A percentile compares a stretch with the other conserved stretches of the same genome.
Evolutionary conservation across 495 filamentous ascomycete genomes (phyloP).

Genomic region (Xylaria nigripes): DNA sequence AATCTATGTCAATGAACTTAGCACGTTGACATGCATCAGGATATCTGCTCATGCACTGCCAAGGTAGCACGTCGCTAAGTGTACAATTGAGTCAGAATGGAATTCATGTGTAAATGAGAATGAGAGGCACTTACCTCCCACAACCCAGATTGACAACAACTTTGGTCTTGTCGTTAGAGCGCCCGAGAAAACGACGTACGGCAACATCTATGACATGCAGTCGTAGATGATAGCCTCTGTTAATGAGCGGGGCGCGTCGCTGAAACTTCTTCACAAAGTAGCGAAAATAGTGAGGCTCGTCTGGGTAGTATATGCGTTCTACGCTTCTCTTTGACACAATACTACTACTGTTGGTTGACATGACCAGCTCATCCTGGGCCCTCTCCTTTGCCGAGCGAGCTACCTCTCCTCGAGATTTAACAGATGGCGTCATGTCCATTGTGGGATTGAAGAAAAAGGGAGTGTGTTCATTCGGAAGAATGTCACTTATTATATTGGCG

Average conservation of each 20-base stretch:
- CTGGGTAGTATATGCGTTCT: constrained; percentile 67
- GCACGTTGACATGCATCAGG: constrained; percentile 44
- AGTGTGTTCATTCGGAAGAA: neutral
- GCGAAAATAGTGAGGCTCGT: constrained; percentile 72
- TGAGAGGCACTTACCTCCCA: constrained; percentile 60
- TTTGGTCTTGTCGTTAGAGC: constrained; percentile 52
- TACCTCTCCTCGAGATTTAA: constrained; percentile 28
- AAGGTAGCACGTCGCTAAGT: constrained; percentile 78
- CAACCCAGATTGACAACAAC: constrained; percentile 81
- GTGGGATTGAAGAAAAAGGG: neutral
- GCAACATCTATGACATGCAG: constrained; percentile 71
- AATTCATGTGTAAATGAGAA: constrained; percentile 7
- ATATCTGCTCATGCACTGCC: constrained; percentile 65
- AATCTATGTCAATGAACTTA: constrained; percentile 82
- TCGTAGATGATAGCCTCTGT: constrained; percentile 79
- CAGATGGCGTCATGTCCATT: constrained; percentile 7
- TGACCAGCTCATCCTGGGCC: constrained; percentile 57
- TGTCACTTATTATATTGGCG: neutral
- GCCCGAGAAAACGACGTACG: constrained; percentile 60
- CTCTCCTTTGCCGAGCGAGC: constrained; percentile 21
- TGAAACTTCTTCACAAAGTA: constrained; percentile 80
- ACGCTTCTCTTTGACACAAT: constrained; percentile 88
- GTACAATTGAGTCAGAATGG: neutral
- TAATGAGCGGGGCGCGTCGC: constrained; percentile 73
- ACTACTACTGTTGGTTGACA: constrained; percentile 86